These are phyloP conservation scores for Tolypocladium pustulatum DNA, from an alignment of 2,329 filamentous ascomycete genomes.

Conservation along the genomic window DNA sequence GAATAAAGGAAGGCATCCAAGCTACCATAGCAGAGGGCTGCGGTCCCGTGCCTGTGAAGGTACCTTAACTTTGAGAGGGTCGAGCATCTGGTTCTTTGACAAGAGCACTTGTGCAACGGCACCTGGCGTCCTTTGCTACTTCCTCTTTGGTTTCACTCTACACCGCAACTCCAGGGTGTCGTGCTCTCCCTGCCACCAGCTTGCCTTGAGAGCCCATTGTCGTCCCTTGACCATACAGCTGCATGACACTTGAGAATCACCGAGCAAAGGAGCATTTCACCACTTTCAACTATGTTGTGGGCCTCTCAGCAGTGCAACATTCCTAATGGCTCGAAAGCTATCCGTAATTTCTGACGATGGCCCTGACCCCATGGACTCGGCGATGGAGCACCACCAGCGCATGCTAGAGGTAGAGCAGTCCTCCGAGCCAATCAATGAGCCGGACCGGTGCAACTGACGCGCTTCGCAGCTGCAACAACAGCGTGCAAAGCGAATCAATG, in stretches of 20 bases:
- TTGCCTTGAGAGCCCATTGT: background rate
- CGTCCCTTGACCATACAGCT: background rate
- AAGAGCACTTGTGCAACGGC: background rate
- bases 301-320: background rate
- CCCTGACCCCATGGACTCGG: background rate
- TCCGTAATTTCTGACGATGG: background rate
- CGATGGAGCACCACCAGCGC: slow-evolving; percentile 1
- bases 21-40: background rate
- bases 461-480: slow-evolving; percentile 17
- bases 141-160: background rate
- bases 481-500: slow-evolving; percentile 15
- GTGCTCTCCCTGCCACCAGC: background rate
- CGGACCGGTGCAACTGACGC: background rate
- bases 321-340: background rate
- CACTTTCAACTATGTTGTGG: background rate
- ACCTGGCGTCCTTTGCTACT: background rate
- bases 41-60: background rate
- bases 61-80: background rate
- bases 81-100: too few species aligned
- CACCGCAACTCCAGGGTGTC: background rate
- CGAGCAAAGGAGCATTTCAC: background rate
- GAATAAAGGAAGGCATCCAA: slow-evolving; percentile 5
- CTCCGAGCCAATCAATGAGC: background rate
- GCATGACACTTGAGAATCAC: background rate
- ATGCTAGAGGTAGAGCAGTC: background rate